These are phyloP conservation scores for Lasiosphaeriaceae sp. DNA, from an alignment of 495 filamentous ascomycete species.

Conservation along the genomic window DNA sequence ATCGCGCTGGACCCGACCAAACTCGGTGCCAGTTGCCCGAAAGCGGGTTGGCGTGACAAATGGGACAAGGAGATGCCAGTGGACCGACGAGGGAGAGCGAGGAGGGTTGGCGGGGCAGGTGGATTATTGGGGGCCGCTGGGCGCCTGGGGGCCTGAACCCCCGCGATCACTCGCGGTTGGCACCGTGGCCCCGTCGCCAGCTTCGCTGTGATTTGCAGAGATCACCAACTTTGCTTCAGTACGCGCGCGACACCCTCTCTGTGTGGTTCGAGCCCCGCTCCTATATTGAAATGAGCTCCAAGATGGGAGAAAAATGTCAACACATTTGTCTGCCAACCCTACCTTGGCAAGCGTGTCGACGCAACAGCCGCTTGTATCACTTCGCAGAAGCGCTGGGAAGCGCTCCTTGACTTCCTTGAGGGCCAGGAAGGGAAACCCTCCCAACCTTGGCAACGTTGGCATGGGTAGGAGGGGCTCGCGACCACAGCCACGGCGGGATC, in stretches of 20 bases:
- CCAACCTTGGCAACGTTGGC: no score
- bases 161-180: background rate
- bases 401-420: background rate
- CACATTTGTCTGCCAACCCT: background rate
- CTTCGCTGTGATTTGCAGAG: constrained; percentile 10
- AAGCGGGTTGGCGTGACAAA: constrained; percentile 14
- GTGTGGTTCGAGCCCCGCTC: background rate
- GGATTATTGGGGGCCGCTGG: background rate
- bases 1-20: constrained; percentile 2
- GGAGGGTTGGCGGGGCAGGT: background rate
- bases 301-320: background rate
- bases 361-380: background rate
- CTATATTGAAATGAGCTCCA: background rate
- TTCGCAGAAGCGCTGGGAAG: background rate
- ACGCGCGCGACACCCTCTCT: constrained; percentile 18
- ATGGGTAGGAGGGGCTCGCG: background rate
- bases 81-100: background rate
- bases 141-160: background rate
- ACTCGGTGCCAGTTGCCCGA: background rate
- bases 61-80: constrained; percentile 8
- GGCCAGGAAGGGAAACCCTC: no score
- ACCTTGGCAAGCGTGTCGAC: background rate
- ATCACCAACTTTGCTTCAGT: constrained; percentile 13
- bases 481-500: background rate
- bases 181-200: background rate